Percentiles rank a stretch among this genome's conserved stretches.
Conservation (phyloP, 805 yeast genomes). For the Candida rishiriensis region DNA sequence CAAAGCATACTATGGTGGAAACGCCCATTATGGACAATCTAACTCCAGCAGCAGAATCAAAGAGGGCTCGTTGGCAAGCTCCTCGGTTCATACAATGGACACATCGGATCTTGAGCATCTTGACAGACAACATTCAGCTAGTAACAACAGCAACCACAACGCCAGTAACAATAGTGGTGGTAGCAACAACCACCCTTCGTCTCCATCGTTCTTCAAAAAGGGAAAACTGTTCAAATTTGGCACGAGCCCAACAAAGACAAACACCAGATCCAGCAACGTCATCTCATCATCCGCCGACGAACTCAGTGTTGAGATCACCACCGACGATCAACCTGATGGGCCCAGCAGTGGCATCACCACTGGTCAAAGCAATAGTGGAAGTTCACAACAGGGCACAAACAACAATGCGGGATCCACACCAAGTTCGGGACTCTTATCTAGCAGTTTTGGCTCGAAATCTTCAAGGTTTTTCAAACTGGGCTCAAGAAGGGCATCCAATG, state of each 20-base stretch:
- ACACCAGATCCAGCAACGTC: slow-evolving; percentile 15
- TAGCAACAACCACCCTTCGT: slow-evolving; percentile 16
- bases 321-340: slow-evolving; percentile 4
- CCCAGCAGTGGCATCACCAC: slow-evolving; percentile 3
- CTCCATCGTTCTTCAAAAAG: slow-evolving; percentile 36
- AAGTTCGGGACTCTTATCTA: slow-evolving; percentile 14
- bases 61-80: slow-evolving; percentile 5
- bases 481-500: slow-evolving; percentile 18
- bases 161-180: background rate
- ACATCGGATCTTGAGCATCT: slow-evolving; percentile 7
- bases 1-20: slow-evolving; percentile 1
- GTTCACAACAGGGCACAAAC: background rate
- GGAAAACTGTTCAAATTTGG: slow-evolving; percentile 34
- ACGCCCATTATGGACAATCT: background rate
- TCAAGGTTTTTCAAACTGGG: slow-evolving; percentile 31
- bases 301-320: slow-evolving; percentile 4
- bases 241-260: slow-evolving; percentile 26
- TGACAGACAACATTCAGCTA: no score
- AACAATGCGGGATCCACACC: background rate
- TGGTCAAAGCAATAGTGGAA: background rate
- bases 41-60: background rate
- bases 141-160: no score
- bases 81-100: slow-evolving; percentile 23
- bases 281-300: slow-evolving; percentile 9
- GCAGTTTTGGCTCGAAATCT: slow-evolving; percentile 26